Conservation (phyloP, 2,329 filamentous ascomycete species). For the Leptodontidium sp. region DNA sequence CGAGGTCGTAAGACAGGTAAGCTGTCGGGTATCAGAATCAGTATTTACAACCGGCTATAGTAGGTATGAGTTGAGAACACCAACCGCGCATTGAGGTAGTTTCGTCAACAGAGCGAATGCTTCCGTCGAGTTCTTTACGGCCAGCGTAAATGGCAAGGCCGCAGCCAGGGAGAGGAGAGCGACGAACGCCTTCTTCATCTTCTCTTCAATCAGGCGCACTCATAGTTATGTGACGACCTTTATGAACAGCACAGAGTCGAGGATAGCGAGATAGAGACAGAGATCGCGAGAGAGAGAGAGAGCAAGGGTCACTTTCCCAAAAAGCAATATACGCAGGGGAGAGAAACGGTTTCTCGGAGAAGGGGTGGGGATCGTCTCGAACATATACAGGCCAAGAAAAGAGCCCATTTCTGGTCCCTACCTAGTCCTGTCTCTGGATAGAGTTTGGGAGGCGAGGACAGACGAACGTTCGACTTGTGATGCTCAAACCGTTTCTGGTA, state of each 20-base stretch:
- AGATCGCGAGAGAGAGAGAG: too few species aligned
- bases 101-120: constrained; percentile 5
- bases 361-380: constrained; percentile 9
- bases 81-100: constrained; percentile 11
- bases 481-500: constrained; percentile 1
- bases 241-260: background rate
- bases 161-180: background rate
- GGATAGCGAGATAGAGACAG: too few species aligned
- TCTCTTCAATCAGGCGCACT: background rate
- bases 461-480: background rate
- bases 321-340: background rate
- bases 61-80: background rate
- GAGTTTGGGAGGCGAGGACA: background rate
- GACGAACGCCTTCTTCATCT: constrained; percentile 8
- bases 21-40: background rate
- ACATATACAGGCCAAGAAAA: constrained; percentile 11
- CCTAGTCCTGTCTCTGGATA: background rate
- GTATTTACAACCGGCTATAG: background rate
- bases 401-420: background rate
- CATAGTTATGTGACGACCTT: background rate
- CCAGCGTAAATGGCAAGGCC: constrained; percentile 6
- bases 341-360: background rate
- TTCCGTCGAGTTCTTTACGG: constrained; percentile 12
- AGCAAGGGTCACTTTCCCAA: background rate
- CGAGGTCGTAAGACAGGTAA: constrained; percentile 8